Evolutionary conservation across 192 early-diverging fungal genomes (phyloP), one percentile per base, ranked within the genome.

Genomic region (Rhizophlyctis rosea): DNA sequence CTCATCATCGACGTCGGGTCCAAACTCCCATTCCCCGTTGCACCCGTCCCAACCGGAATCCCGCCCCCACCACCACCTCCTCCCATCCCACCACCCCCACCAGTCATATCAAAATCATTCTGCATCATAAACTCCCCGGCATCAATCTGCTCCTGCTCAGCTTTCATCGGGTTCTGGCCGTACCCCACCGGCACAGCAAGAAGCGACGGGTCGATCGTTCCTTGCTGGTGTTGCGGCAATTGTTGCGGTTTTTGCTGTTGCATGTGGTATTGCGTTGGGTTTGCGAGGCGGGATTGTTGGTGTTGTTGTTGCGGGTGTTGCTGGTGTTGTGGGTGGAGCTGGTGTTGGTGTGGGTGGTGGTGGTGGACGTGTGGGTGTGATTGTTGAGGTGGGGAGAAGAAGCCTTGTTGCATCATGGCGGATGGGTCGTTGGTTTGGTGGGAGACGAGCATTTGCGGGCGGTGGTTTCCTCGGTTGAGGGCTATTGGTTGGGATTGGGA

Each of bases 281-380:
- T 59, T 30, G 54, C 62, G 73, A 59, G 67, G 66, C 62, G 72
- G 65, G 57, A 59, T 62, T 47, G 57, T 29, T 77, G 71, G 59
- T 78, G 71, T 64, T 76, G 76, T 50, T 76, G 76, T 28, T 69
- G 71, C 61, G 74, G 76, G 18, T 58, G 68, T 75, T 72, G 68
- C 66, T 74, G 74, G 67, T 75, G 70, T 57, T 68, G 53, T 70
- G 60, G 70, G 56, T 59, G 23, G 68, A 49, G 34, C 29, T 58
- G 28, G 35, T 47, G 14, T 34, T 28, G 64, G 18, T 57, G 65
- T 60, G 52, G 30, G 58, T 28, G 53, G 44, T 56, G 47, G 70
- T 72, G 9, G 69, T 21, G 21, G 65, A 63, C 25, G 71, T 70
- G 18, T 76, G 64, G 63, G 55, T 39, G 23, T 18, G 9, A 7